A percentile compares a stretch with the other conserved stretches of the same genome.
These are phyloP conservation scores for Geotrichum carabidarum DNA, from an alignment of 1,139 yeast species.

Conservation along the genomic window DNA sequence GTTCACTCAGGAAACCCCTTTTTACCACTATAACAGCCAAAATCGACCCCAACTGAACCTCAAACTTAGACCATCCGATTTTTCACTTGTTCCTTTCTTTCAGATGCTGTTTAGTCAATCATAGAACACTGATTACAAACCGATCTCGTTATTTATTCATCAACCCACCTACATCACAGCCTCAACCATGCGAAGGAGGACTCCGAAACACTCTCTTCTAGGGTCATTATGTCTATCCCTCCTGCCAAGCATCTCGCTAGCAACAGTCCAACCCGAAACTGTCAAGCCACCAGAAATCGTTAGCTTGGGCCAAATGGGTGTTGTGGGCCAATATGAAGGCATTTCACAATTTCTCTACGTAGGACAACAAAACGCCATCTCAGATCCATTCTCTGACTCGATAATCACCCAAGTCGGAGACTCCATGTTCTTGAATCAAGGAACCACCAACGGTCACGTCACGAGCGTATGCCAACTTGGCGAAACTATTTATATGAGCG, in stretches of 20 bases:
- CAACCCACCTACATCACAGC: not conserved
- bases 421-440: conserved; percentile 23
- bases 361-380: conserved; percentile 43
- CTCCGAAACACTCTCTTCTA: not conserved
- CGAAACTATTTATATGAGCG: conserved; percentile 45
- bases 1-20: not conserved
- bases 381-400: conserved; percentile 24
- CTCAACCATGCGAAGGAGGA: conserved; percentile 13
- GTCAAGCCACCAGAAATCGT: conserved; percentile 31
- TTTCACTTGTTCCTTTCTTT: not conserved
- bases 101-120: not conserved
- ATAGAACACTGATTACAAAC: not conserved
- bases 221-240: conserved; percentile 11
- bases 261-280: conserved; percentile 16
- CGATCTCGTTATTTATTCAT: not conserved
- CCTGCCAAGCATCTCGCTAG: not conserved
- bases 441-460: conserved; percentile 33
- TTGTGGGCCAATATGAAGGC: conserved; percentile 63
- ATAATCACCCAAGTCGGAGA: conserved; percentile 28
- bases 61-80: not conserved
- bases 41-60: not conserved
- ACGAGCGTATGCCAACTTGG: conserved; percentile 36
- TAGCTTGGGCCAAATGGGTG: conserved; percentile 45
- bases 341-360: conserved; percentile 52
- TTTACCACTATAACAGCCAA: not conserved